Base-by-base conservation (phyloP, 192 early-diverging fungal genomes). In the Backusella tarrabulga region DNA sequence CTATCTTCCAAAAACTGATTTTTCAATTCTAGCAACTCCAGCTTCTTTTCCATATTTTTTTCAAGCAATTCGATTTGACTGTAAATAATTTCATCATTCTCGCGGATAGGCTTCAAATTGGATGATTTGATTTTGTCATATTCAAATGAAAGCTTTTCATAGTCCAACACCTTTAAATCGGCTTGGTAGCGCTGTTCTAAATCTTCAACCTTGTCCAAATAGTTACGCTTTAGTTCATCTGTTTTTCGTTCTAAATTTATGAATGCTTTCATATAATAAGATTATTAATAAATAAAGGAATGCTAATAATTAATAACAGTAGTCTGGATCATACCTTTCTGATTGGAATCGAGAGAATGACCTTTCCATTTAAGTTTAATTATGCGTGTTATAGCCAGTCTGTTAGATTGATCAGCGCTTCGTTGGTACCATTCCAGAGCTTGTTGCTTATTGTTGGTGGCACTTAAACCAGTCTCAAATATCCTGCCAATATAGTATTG, bases 331-430 rank as follows among this genome's bases (percentile, higher is more conserved):
- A 3, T 63, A 63, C 56, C 26, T 63, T 63, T 63, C 23, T 63
- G 56, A 63, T 63, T 63, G 2, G 56, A 63, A 63, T 63, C 56
- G 7, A 63, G 56, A 63, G 8, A 63, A 3, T 63, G 6, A 0
- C 56, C 56, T 29, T 63, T 63, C 56, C 56, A 63, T 63, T 29
- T 23, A 26, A 63, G 56, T 63, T 63, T 63, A 63, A 63, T 26
- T 1, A 63, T 63, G 8, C 56, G 21, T 63, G 56, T 63, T 29
- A 14, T 63, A 29, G 56, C 56, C 23, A 63, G 23, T 11, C 56
- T 23, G n/a, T 63, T 29, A 3, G 23, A 23, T 29, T 63, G 56
- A 63, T 63, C 56, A 9, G 56, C 56, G 26, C 56, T 63, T 63
- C 56, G 21, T 14, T 63, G 56, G 14, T 63, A 63, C 56, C 56